Conservation (phyloP, 2,329 filamentous ascomycete species). For the Xylaria sp. region DNA sequence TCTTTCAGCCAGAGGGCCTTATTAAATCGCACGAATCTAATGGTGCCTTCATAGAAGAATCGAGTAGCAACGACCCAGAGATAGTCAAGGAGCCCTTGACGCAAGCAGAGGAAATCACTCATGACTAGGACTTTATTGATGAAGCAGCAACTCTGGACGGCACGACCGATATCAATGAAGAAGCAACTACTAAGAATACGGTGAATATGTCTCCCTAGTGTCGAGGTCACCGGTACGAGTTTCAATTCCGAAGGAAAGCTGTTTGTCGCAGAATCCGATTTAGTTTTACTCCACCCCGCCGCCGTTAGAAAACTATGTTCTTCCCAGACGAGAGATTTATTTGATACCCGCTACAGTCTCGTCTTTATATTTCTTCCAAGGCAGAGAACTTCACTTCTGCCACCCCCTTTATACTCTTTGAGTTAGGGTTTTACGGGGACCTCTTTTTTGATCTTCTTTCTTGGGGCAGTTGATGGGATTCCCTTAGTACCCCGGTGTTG, state of each 20-base stretch:
- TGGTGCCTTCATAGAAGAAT: neutral
- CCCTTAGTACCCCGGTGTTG: conserved; percentile 8
- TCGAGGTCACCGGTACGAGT: conserved; percentile 18
- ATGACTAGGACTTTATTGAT: conserved; percentile 15
- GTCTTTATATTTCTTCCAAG: conserved; percentile 27
- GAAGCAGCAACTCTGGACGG: conserved; percentile 8
- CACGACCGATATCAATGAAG: neutral
- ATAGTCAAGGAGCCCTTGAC: conserved; percentile 13
- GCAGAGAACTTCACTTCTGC: neutral
- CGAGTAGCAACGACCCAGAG: neutral
- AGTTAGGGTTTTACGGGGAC: conserved; percentile 13
- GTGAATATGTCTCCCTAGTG: conserved; percentile 29
- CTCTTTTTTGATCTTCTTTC: neutral
- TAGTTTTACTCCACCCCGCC: neutral
- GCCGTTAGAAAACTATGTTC: conserved; percentile 10
- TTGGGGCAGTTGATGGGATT: conserved; percentile 8
- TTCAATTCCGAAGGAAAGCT: conserved; percentile 22
- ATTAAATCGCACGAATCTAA: conserved; percentile 9
- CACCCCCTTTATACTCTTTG: conserved; percentile 16
- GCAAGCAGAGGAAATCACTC: conserved; percentile 14
- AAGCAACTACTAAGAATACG: conserved; percentile 17
- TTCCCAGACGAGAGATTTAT: conserved; percentile 29
- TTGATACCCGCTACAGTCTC: conserved; percentile 37
- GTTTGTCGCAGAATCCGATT: conserved; percentile 20
- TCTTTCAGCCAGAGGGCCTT: conserved; percentile 14